These are phyloP conservation scores for Kockovaella imperatae DNA, from an alignment of 768 basidiomycete species.

Conservation along the genomic window DNA sequence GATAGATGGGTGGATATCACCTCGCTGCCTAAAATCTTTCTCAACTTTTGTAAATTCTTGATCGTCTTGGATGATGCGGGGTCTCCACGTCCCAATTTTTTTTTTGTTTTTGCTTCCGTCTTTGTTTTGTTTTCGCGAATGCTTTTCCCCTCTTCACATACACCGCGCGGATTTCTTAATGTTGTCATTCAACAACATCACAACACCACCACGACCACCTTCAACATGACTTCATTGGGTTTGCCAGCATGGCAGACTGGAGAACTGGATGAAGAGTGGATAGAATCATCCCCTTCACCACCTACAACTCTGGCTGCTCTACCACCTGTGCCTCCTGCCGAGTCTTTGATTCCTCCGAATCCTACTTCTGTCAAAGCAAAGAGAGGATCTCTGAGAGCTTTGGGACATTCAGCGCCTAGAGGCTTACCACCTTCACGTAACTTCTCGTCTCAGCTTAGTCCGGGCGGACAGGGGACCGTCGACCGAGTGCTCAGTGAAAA, in stretches of 20 bases:
- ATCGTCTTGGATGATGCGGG: too few relatives aligned
- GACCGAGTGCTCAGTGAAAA: constrained; percentile 6
- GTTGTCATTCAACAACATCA: constrained; percentile 9
- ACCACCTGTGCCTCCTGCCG: constrained; percentile 49
- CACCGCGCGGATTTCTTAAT: too few relatives aligned
- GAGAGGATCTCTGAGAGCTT: constrained; percentile 28
- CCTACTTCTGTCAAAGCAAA: constrained; percentile 25
- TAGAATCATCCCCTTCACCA: constrained; percentile 50
- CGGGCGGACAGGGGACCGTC: constrained; percentile 13
- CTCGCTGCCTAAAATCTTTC: not conserved
- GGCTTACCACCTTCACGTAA: constrained; percentile 23
- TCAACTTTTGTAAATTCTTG: too few relatives aligned
- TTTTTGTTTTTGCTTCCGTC: too few relatives aligned
- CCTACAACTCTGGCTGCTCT: constrained; percentile 39
- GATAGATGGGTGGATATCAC: not conserved
- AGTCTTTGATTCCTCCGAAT: constrained; percentile 45
- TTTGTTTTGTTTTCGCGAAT: constrained; percentile 1
- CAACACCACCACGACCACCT: constrained; percentile 3
- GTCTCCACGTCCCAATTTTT: too few relatives aligned
- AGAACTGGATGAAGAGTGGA: constrained; percentile 87
- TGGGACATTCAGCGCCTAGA: constrained; percentile 31
- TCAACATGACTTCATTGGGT: not conserved
- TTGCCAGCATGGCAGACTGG: constrained; percentile 51
- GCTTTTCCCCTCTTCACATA: too few relatives aligned
- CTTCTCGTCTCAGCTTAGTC: not conserved